Conservation (phyloP, 176 grass and related monocot genomes). For the Hyparrhenia diplandra region DNA sequence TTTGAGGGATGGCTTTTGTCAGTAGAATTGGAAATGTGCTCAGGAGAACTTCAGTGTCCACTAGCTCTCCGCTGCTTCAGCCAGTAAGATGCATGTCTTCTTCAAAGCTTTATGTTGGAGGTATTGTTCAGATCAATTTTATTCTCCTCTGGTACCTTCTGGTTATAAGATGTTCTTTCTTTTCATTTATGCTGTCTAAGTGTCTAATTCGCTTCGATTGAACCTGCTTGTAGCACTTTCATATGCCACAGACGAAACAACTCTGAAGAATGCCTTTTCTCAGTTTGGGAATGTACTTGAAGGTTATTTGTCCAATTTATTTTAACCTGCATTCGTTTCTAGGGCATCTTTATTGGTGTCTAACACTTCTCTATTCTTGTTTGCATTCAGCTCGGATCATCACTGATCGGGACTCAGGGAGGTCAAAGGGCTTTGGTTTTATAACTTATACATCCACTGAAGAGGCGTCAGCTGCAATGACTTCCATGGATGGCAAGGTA, state of each 20-base stretch:
- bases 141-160: neutral
- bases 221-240: slow-evolving; percentile 53
- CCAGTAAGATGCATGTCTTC: slow-evolving; percentile 89
- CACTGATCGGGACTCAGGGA: slow-evolving; percentile 64
- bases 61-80: slow-evolving; percentile 54
- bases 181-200: neutral
- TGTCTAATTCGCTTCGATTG: neutral
- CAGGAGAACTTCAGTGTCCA: slow-evolving; percentile 36
- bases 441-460: slow-evolving; percentile 58
- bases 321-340: neutral
- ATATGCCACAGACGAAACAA: slow-evolving; percentile 62
- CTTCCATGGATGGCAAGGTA: slow-evolving; percentile 84
- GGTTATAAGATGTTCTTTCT: neutral
- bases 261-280: slow-evolving; percentile 65
- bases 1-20: slow-evolving; percentile 58
- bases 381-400: slow-evolving; percentile 67
- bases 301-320: slow-evolving; percentile 41
- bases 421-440: slow-evolving; percentile 89
- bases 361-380: neutral
- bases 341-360: neutral
- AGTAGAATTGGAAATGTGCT: slow-evolving; percentile 53
- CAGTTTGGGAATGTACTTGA: slow-evolving; percentile 74
- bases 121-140: slow-evolving; percentile 25
- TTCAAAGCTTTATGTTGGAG: slow-evolving; percentile 86
- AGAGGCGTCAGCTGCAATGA: slow-evolving; percentile 69